Conservation (phyloP, 202 grass and related monocot species). For the Schoenoplectus triqueter region DNA sequence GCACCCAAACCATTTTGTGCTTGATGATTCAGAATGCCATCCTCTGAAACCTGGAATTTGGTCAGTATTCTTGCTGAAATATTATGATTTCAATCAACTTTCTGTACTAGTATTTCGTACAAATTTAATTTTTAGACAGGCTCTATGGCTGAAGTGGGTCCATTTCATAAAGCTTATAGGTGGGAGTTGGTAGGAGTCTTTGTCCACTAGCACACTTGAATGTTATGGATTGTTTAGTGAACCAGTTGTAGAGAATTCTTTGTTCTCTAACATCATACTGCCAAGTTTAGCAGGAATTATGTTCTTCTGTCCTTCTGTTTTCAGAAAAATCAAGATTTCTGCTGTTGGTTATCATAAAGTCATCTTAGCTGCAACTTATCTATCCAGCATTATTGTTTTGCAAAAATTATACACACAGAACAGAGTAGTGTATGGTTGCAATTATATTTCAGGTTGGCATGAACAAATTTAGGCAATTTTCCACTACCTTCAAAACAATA, state of each 20-base stretch:
- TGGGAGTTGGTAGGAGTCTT: constrained; percentile 1
- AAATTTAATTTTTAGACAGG: not conserved
- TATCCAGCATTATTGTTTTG: not conserved
- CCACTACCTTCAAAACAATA: not conserved
- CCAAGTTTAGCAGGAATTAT: not conserved
- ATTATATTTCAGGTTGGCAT: not conserved
- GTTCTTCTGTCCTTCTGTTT: not conserved
- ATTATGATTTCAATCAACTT: not conserved
- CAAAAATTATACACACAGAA: not conserved
- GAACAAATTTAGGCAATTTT: not conserved
- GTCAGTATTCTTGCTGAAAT: constrained; percentile 52
- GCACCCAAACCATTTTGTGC: constrained; percentile 78
- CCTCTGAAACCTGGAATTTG: constrained; percentile 96
- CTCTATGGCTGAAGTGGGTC: not conserved
- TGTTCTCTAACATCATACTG: not conserved
- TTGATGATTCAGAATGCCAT: constrained; percentile 80
- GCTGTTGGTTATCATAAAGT: not conserved
- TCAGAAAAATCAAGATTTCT: constrained; percentile 16
- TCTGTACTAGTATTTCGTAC: not conserved
- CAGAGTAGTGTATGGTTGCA: not conserved
- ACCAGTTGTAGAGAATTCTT: not conserved
- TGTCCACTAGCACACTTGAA: not conserved
- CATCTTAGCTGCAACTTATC: constrained; percentile 2
- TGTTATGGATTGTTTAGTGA: not conserved
- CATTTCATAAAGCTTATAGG: not conserved